phyloP scores from a whole-genome alignment of 2,329 filamentous ascomycete species.

The Fusarium siculi region DNA sequence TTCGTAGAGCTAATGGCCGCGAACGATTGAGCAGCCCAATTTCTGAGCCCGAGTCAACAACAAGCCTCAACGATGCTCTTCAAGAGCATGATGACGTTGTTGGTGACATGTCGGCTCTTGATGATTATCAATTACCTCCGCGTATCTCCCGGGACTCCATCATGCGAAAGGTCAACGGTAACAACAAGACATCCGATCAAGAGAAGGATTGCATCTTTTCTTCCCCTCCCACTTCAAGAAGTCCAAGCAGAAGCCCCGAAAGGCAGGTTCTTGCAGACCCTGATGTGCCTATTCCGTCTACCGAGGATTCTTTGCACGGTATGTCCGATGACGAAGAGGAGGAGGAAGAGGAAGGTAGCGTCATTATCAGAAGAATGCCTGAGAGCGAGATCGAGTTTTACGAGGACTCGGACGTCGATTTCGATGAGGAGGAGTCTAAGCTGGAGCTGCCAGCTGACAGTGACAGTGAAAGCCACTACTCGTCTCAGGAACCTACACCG shows the following conservation, averaged over 20 bases:
- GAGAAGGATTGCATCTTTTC: constrained; percentile 73
- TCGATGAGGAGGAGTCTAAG: constrained; percentile 70
- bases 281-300: constrained; percentile 88
- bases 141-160: constrained; percentile 95
- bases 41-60: constrained; percentile 52
- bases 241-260: constrained; percentile 59
- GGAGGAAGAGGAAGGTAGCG: constrained; percentile 63
- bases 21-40: constrained; percentile 60
- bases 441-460: constrained; percentile 59
- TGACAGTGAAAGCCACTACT: constrained; percentile 54
- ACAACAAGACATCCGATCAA: constrained; percentile 63
- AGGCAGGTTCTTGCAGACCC: constrained; percentile 76
- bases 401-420: constrained; percentile 55
- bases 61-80: constrained; percentile 47
- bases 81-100: constrained; percentile 70
- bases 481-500: constrained; percentile 42
- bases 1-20: constrained; percentile 69
- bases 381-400: constrained; percentile 73
- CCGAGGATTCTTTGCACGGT: constrained; percentile 73
- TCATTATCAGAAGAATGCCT: constrained; percentile 74
- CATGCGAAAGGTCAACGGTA: constrained; percentile 83
- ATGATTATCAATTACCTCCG: constrained; percentile 74
- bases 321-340: constrained; percentile 61
- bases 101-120: constrained; percentile 68
- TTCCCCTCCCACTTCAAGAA: constrained; percentile 65